Conservation (phyloP, 208 protist species). For the Crithidia expoeki region DNA sequence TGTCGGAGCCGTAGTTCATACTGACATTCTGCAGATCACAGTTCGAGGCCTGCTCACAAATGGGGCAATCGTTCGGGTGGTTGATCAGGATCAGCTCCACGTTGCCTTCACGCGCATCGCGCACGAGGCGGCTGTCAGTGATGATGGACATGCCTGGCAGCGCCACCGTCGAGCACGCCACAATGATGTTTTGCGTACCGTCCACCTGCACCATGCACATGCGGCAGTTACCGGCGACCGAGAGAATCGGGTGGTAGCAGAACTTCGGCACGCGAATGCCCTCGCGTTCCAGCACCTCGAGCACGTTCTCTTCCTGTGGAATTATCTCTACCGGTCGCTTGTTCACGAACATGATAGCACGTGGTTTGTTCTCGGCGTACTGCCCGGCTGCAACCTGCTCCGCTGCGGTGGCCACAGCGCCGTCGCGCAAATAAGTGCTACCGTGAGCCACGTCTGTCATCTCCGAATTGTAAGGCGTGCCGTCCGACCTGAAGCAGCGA, state of each 20-base stretch:
- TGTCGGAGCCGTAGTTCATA: conserved; percentile 92
- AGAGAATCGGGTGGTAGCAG: conserved; percentile 93
- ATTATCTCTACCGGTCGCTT: conserved; percentile 91
- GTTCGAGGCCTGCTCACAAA: conserved; percentile 97
- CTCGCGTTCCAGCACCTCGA: conserved; percentile 91
- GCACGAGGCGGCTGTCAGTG: conserved; percentile 94
- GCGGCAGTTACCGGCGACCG: conserved; percentile 97
- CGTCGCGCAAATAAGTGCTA: conserved; percentile 58
- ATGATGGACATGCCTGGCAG: conserved; percentile 96
- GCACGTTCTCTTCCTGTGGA: conserved; percentile 90
- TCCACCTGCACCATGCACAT: conserved; percentile 98
- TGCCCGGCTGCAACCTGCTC: conserved; percentile 81
- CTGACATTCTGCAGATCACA: conserved; percentile 97
- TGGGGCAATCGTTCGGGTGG: conserved; percentile 97
- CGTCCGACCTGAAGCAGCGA: conserved; percentile 71
- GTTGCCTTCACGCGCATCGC: conserved; percentile 96
- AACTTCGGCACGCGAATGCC: conserved; percentile 92
- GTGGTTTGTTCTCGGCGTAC: conserved; percentile 86
- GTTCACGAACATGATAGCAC: conserved; percentile 93
- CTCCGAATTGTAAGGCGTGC: conserved; percentile 73
- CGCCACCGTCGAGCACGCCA: conserved; percentile 95
- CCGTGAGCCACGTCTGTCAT: conserved; percentile 63
- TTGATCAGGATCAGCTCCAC: conserved; percentile 98
- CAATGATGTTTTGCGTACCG: conserved; percentile 95
- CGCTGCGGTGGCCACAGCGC: conserved; percentile 44